Evolutionary conservation across 78 protist species (phyloP).

Genomic region (Neovahlkampfia damariscottae): DNA sequence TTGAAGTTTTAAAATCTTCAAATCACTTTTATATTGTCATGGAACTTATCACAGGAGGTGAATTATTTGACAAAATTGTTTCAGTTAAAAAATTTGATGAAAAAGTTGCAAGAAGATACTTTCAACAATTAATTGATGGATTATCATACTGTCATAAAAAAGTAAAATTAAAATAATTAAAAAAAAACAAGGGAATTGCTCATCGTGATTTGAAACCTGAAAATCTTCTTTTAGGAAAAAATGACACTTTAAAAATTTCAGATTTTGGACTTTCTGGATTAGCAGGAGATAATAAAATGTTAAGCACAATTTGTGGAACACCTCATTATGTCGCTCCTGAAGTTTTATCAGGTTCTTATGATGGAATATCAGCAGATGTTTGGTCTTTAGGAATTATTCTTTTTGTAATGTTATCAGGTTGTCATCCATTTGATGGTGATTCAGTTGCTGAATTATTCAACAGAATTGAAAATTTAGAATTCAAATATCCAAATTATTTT

Average conservation of each 20-base stretch:
- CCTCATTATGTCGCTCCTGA: slow-evolving; percentile 37
- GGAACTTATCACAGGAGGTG: slow-evolving; percentile 37
- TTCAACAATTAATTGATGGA: slow-evolving; percentile 25
- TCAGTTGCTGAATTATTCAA: neutral
- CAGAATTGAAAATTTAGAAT: slow-evolving; percentile 6
- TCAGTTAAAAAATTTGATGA: neutral
- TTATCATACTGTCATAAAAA: slow-evolving; percentile 24
- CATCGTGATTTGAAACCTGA: slow-evolving; percentile 66
- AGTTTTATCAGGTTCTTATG: slow-evolving; percentile 24
- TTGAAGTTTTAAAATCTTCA: slow-evolving; percentile 10
- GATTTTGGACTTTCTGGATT: slow-evolving; percentile 45
- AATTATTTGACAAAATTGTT: slow-evolving; percentile 21
- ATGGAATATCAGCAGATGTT: slow-evolving; percentile 50
- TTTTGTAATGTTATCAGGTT: slow-evolving; percentile 41
- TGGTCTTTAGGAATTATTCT: slow-evolving; percentile 63
- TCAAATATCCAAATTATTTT: neutral
- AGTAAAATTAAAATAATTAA: neutral
- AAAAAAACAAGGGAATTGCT: slow-evolving; percentile 49
- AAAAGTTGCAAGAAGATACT: slow-evolving; percentile 13
- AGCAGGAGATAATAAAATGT: neutral
- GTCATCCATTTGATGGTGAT: neutral
- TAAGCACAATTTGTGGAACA: slow-evolving; percentile 23
- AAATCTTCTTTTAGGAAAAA: slow-evolving; percentile 39
- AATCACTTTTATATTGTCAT: slow-evolving; percentile 17
- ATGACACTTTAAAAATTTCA: slow-evolving; percentile 31